Percentiles rank a stretch among this genome's conserved stretches.
These are phyloP conservation scores for Cutaneotrichosporon mucoides DNA, from an alignment of 1,284 basidiomycete genomes.

Conservation along the genomic window DNA sequence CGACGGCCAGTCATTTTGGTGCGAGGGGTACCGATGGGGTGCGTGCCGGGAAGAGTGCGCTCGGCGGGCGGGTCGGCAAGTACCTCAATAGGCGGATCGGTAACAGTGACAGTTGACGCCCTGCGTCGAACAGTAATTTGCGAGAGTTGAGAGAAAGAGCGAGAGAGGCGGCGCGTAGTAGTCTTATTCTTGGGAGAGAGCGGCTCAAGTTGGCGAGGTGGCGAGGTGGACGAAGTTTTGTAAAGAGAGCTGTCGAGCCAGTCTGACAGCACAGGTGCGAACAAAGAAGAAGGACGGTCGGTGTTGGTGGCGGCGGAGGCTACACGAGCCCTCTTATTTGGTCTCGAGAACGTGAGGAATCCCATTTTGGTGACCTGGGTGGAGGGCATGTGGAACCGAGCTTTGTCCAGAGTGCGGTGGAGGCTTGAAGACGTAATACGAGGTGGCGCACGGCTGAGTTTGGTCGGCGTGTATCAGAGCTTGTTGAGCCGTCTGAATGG, in stretches of 20 bases:
- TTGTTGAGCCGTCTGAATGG: too few species aligned
- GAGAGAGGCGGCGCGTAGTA: not conserved
- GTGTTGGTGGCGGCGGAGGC: not conserved
- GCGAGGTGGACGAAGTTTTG: not conserved
- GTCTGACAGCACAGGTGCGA: not conserved
- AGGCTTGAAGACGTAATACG: too few species aligned
- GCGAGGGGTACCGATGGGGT: constrained; percentile 1
- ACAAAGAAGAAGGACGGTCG: not conserved
- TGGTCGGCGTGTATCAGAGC: too few species aligned
- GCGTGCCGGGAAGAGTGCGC: not conserved
- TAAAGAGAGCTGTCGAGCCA: not conserved
- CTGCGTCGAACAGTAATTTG: not conserved
- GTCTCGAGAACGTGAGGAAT: constrained; percentile 1
- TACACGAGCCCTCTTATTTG: not conserved
- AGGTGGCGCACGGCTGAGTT: too few species aligned
- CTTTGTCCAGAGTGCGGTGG: too few species aligned
- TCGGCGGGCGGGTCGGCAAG: too few species aligned
- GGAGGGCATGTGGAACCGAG: too few species aligned
- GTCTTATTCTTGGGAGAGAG: not conserved
- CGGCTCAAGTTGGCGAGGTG: too few species aligned
- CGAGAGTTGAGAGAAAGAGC: not conserved
- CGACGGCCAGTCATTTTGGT: constrained; percentile 1
- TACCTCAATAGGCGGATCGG: not conserved
- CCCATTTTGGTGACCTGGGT: constrained; percentile 5
- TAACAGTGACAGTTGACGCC: not conserved